phyloP scores from a whole-genome alignment of 192 early-diverging fungal genomes.

The Backusella tarrabulga region DNA sequence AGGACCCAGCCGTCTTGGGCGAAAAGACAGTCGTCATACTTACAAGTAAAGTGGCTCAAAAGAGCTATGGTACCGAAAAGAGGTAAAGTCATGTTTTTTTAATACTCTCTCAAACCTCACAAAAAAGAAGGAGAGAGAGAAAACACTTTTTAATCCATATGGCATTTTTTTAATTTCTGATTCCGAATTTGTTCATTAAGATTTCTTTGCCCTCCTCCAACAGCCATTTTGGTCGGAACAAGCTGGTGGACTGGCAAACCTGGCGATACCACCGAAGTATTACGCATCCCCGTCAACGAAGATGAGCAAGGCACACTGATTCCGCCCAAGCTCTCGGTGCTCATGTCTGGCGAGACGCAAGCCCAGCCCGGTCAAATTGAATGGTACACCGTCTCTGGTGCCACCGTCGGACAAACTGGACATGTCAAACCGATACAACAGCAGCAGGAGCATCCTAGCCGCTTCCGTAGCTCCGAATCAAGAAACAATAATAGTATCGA shows the following conservation, averaged over 20 bases:
- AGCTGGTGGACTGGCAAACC: constrained; percentile 60
- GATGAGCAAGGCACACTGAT: constrained; percentile 15
- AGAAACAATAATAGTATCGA: constrained; percentile 22
- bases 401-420: constrained; percentile 28
- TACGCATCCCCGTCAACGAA: constrained; percentile 1
- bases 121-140: not conserved
- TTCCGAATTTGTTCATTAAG: constrained; percentile 6
- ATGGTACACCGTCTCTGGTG: constrained; percentile 49
- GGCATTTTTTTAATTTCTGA: constrained; percentile 8
- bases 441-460: constrained; percentile 2
- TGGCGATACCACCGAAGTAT: not conserved
- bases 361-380: constrained; percentile 51
- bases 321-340: constrained; percentile 55
- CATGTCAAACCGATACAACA: constrained; percentile 10
- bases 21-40: constrained; percentile 74
- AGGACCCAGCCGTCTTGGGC: constrained; percentile 42
- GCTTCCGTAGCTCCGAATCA: constrained; percentile 13
- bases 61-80: constrained; percentile 92
- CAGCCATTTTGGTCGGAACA: constrained; percentile 72
- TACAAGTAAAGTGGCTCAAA: constrained; percentile 89
- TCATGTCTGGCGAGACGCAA: constrained; percentile 54
- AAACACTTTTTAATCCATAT: not conserved
- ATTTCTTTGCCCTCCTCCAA: constrained; percentile 84
- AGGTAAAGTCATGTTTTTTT: constrained; percentile 44
- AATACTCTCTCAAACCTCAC: not conserved